Evolutionary conservation across 768 basidiomycete species (phyloP).

Genomic region (Russula dissimulans): DNA sequence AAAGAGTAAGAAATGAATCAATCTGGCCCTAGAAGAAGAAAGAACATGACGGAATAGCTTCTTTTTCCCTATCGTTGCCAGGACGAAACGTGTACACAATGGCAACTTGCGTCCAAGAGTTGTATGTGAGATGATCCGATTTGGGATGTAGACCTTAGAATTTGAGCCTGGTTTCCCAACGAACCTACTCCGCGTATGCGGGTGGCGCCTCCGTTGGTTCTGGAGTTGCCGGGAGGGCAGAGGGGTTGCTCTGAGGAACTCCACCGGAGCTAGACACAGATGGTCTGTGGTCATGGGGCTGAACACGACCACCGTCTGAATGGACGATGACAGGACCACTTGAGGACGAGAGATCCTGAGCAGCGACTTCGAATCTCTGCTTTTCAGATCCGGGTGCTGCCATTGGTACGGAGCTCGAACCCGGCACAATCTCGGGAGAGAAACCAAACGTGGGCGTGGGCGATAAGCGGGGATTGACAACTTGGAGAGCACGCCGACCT

Average conservation of each 20-base stretch:
- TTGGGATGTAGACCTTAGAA: background rate
- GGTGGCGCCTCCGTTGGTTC: slow-evolving; percentile 2
- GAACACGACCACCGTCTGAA: background rate
- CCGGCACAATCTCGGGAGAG: background rate
- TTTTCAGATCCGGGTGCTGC: background rate
- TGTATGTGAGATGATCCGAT: background rate
- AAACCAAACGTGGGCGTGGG: background rate
- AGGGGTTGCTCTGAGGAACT: background rate
- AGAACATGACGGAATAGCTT: background rate
- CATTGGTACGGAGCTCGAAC: background rate
- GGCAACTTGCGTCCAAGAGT: background rate
- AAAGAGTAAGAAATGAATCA: background rate
- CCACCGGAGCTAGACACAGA: background rate
- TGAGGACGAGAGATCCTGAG: background rate
- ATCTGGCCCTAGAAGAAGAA: background rate
- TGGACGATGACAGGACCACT: background rate
- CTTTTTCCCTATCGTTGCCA: background rate
- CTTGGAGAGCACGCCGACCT: slow-evolving; percentile 2
- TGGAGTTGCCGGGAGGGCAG: background rate
- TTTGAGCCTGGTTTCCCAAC: background rate
- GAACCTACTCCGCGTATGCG: slow-evolving; percentile 8
- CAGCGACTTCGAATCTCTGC: background rate
- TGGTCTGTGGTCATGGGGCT: background rate
- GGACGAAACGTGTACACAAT: background rate
- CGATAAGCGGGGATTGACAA: slow-evolving; percentile 3